A percentile compares a stretch with the other conserved stretches of the same genome.
phyloP scores from a whole-genome alignment of 768 basidiomycete species.

The Boletus rubroflammeus region DNA sequence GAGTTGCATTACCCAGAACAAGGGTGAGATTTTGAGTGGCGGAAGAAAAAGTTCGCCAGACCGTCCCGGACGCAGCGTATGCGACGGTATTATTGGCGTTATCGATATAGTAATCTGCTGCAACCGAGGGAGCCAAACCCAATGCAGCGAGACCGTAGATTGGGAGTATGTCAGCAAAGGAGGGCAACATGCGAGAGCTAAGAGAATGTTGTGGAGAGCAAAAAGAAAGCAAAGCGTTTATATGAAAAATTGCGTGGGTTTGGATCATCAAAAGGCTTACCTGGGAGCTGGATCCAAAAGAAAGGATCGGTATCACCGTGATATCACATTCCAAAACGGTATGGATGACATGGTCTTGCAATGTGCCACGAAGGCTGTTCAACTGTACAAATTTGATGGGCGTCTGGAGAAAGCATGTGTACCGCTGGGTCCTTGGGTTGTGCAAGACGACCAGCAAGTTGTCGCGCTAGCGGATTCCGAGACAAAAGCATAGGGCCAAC shows the following conservation, averaged over 20 bases:
- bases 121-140: neutral
- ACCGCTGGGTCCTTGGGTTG: no score
- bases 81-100: slow-evolving; percentile 8
- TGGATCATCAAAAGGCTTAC: neutral
- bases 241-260: neutral
- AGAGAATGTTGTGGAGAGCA: no score
- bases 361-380: no score
- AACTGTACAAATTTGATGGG: no score
- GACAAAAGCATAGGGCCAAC: no score
- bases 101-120: slow-evolving; percentile 15
- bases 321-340: no score
- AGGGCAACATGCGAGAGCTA: neutral
- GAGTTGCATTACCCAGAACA: neutral
- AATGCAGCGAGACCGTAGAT: neutral
- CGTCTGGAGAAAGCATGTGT: no score
- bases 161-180: neutral
- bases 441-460: no score
- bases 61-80: neutral
- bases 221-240: neutral
- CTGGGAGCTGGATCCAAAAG: no score
- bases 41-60: slow-evolving; percentile 4
- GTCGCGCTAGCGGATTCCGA: no score
- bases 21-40: slow-evolving; percentile 5
- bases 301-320: no score
- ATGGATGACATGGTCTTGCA: no score